A percentile compares a stretch with the other conserved stretches of the same genome.
Conservation (phyloP, 1,139 yeast genomes). For the Kluyveromyces marxianus region DNA sequence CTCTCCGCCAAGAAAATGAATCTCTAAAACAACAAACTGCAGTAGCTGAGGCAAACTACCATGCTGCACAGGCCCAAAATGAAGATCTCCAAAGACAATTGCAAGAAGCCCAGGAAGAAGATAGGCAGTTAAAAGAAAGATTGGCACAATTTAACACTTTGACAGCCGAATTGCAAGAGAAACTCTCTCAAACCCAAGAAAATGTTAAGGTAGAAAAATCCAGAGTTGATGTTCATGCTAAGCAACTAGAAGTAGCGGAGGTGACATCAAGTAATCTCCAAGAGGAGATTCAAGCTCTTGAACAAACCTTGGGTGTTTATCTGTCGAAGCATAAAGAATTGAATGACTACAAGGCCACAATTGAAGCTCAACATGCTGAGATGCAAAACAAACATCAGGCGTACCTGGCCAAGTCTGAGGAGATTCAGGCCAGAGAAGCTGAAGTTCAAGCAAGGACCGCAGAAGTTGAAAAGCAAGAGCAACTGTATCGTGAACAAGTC, state of each 20-base stretch:
- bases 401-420: constrained; percentile 27
- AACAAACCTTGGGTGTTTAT: constrained; percentile 23
- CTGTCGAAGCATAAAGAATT: constrained; percentile 32
- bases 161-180: constrained; percentile 49
- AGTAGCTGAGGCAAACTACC: constrained; percentile 72
- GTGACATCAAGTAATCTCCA: constrained; percentile 38
- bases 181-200: constrained; percentile 42
- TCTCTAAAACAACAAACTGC: constrained; percentile 69
- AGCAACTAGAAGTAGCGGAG: constrained; percentile 58
- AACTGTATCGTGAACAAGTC: constrained; percentile 33
- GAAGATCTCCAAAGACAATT: constrained; percentile 53
- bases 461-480: constrained; percentile 32
- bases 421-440: constrained; percentile 25
- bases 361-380: constrained; percentile 34
- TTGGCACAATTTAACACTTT: constrained; percentile 63
- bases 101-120: constrained; percentile 61
- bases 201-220: constrained; percentile 58
- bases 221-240: constrained; percentile 55
- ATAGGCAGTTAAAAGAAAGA: constrained; percentile 56
- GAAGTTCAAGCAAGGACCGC: constrained; percentile 30
- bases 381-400: constrained; percentile 33
- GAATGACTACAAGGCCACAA: constrained; percentile 32
- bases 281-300: constrained; percentile 42
- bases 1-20: constrained; percentile 63
- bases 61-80: constrained; percentile 62